Evolutionary conservation across 148 eudicot species (phyloP), one percentile per base, ranked within the genome.

Genomic region (Rhododendron molle): DNA sequence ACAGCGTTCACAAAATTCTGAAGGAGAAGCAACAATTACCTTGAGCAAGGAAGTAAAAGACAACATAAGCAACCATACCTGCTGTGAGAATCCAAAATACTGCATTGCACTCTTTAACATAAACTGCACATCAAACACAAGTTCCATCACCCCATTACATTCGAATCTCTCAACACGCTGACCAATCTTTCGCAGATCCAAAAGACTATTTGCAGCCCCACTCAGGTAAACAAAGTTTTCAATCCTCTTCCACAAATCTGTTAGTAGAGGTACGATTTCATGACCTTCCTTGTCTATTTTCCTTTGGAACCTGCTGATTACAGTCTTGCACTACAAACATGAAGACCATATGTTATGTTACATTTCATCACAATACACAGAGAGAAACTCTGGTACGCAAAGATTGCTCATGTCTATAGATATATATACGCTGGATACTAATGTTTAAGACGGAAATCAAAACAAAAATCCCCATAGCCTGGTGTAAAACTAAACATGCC

Each of bases 231-330:
- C 91, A 47, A 92, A 85, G 83, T 76, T 89, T 83, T 90, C 96
- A 86, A 87, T 88, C 85, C 89, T 97, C 88, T 87, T 94, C 99
- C 99, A 97, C 86, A 97, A 91, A 71, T 95, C 98, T 71, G 94
- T 88, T 34, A 97, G 91, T 76, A 95, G 87, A 23, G 99, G 99
- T 84, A 95, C 91, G 83, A 95, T 94, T 72, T 93, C 91, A 58
- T 88, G 92, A 83, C 99, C 99, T 90, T 95, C 99, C 88, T 88
- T 92, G 81, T 93, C 95, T 85, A 97, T 92, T 87, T 93, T 97
- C 91, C 91, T 92, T 62, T 92, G 96, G 85, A 97, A 87, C 91
- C 92, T 97, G 88, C 87, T 87, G 77, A 94, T 90, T 49, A 94
- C 94, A 85, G 85, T 94, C 90, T 97, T 97, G 93, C 99, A 95